Percentiles rank a stretch among this genome's conserved stretches.
These are phyloP conservation scores for Alternaria arbusti DNA, from an alignment of 2,329 filamentous ascomycete genomes.

Conservation along the genomic window DNA sequence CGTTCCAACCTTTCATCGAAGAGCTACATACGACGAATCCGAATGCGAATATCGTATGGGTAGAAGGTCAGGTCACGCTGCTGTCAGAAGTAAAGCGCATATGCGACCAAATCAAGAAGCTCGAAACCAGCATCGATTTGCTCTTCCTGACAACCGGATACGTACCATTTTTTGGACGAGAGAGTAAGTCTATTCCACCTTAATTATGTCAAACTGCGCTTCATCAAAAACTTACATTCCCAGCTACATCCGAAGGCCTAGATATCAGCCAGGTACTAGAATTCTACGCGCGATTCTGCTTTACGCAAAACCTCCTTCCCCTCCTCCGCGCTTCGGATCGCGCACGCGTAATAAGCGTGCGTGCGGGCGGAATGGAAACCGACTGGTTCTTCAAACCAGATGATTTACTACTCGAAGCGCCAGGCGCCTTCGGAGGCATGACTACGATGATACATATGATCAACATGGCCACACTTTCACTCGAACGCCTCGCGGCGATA, in stretches of 20 bases:
- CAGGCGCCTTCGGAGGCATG: constrained; percentile 37
- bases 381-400: constrained; percentile 34
- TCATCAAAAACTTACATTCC: neutral
- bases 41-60: constrained; percentile 53
- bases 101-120: constrained; percentile 32
- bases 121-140: neutral
- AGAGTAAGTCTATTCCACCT: neutral
- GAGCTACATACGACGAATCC: constrained; percentile 48
- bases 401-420: constrained; percentile 46
- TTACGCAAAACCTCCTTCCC: constrained; percentile 51
- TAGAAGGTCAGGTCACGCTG: constrained; percentile 54
- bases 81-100: constrained; percentile 52
- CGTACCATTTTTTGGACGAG: neutral
- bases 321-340: constrained; percentile 35
- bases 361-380: constrained; percentile 44
- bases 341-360: constrained; percentile 44
- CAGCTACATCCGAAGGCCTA: constrained; percentile 48
- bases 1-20: constrained; percentile 43
- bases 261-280: constrained; percentile 51
- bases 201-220: neutral
- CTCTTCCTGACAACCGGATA: neutral
- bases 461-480: constrained; percentile 39
- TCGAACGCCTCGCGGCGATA: constrained; percentile 29
- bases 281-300: constrained; percentile 56
- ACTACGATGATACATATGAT: constrained; percentile 37